phyloP scores from a whole-genome alignment of 1,139 yeast genomes.

The Candida albicans region DNA sequence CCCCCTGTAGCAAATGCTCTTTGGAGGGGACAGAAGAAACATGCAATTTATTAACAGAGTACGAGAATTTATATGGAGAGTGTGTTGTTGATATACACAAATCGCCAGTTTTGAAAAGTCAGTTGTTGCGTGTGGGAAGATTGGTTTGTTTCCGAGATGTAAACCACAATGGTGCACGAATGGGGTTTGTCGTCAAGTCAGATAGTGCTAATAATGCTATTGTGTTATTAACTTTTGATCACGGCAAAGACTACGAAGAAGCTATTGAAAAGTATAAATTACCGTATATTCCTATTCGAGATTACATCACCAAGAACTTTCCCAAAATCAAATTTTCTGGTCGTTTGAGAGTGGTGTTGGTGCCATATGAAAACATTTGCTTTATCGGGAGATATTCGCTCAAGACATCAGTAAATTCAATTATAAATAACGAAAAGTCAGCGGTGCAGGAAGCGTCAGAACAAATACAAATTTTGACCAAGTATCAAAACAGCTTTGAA shows the following conservation, averaged over 20 bases:
- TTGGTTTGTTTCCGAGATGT: slow-evolving; percentile 58
- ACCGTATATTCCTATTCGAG: slow-evolving; percentile 52
- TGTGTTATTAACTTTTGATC: slow-evolving; percentile 44
- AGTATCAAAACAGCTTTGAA: slow-evolving; percentile 45
- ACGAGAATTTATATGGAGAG: slow-evolving; percentile 42
- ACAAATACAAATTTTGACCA: slow-evolving; percentile 41
- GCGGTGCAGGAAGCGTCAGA: slow-evolving; percentile 43
- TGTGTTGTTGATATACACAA: slow-evolving; percentile 50
- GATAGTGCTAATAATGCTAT: slow-evolving; percentile 29
- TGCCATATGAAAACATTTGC: slow-evolving; percentile 50
- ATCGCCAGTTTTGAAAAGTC: slow-evolving; percentile 45
- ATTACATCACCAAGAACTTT: slow-evolving; percentile 29
- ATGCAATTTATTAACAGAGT: slow-evolving; percentile 45
- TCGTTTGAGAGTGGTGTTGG: slow-evolving; percentile 39
- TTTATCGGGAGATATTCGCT: slow-evolving; percentile 49
- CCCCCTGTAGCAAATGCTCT: slow-evolving; percentile 37
- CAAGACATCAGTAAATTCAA: slow-evolving; percentile 39
- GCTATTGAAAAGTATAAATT: slow-evolving; percentile 30
- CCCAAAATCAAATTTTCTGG: slow-evolving; percentile 32
- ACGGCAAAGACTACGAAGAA: slow-evolving; percentile 39
- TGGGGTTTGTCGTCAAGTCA: slow-evolving; percentile 57
- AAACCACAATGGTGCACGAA: slow-evolving; percentile 32
- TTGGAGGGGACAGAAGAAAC: slow-evolving; percentile 44
- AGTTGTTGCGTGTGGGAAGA: slow-evolving; percentile 56
- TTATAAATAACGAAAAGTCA: slow-evolving; percentile 44